phyloP scores from a whole-genome alignment of 129 eudicot genomes.

The Oenanthe sinensis region DNA sequence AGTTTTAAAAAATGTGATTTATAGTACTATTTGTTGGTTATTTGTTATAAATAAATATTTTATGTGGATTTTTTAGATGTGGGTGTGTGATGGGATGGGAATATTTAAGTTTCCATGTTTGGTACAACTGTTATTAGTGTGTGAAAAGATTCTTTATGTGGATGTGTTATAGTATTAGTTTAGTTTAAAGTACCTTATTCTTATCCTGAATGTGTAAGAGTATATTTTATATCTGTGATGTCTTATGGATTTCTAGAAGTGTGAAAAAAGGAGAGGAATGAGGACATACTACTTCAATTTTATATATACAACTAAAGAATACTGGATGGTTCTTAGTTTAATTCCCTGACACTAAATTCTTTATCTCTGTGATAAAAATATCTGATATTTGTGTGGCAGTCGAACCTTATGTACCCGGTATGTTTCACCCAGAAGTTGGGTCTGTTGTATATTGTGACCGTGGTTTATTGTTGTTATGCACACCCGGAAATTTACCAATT shows the following conservation, averaged over 20 bases:
- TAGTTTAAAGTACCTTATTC: not conserved
- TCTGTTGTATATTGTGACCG: not conserved
- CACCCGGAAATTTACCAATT: not conserved
- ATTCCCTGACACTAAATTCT: not conserved
- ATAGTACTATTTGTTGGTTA: not conserved
- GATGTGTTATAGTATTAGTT: not conserved
- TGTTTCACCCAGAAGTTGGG: no score
- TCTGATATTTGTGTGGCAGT: not conserved
- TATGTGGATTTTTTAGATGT: not conserved
- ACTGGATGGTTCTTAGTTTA: not conserved
- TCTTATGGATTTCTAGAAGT: not conserved
- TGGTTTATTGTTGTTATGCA: not conserved
- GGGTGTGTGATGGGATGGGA: not conserved
- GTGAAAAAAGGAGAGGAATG: not conserved
- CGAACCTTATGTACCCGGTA: not conserved
- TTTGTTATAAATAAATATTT: not conserved
- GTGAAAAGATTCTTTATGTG: conserved; percentile 10
- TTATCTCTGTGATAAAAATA: not conserved
- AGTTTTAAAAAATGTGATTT: not conserved
- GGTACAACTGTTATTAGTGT: not conserved
- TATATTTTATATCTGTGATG: not conserved
- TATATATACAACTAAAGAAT: not conserved
- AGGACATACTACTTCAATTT: not conserved
- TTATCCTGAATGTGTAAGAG: not conserved
- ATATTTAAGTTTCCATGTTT: not conserved